phyloP scores from a whole-genome alignment of 2,329 filamentous ascomycete genomes.

The Fusarium multiceps region DNA sequence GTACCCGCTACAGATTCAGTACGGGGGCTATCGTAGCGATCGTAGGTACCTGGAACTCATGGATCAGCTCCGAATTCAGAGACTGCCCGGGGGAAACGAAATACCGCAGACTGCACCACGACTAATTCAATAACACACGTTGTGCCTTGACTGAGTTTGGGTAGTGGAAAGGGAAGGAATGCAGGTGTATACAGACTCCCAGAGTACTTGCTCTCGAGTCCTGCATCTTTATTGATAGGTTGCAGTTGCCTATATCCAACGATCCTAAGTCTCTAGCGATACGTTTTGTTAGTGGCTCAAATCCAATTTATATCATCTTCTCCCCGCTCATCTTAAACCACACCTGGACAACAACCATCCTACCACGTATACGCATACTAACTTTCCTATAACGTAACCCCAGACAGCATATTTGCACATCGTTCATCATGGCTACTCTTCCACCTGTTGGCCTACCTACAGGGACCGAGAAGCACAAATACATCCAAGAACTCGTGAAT shows the following conservation, averaged over 20 bases:
- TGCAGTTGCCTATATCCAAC: not conserved
- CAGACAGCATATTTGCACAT: not conserved
- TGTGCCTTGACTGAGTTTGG: not conserved
- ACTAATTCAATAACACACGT: not conserved
- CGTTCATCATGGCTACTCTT: constrained; percentile 37
- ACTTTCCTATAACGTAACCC: not conserved
- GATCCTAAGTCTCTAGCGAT: constrained; percentile 7
- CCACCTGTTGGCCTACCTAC: constrained; percentile 48
- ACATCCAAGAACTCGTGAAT: constrained; percentile 73
- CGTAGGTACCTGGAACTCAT: constrained; percentile 5
- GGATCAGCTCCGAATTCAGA: not conserved
- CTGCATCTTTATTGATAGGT: not conserved
- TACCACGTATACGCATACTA: not conserved
- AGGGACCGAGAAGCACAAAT: constrained; percentile 67
- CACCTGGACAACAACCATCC: constrained; percentile 8
- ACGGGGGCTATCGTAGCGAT: not conserved
- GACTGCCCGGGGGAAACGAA: not conserved
- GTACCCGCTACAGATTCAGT: constrained; percentile 9
- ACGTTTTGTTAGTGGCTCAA: constrained; percentile 31
- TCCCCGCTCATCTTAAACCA: constrained; percentile 25
- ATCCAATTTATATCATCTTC: constrained; percentile 21
- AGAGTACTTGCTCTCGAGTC: not conserved
- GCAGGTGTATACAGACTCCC: not conserved
- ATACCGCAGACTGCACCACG: not conserved
- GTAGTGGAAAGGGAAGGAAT: not conserved